Base-by-base conservation (phyloP, 2,329 filamentous ascomycete genomes). In the Canariomyces notabilis region DNA sequence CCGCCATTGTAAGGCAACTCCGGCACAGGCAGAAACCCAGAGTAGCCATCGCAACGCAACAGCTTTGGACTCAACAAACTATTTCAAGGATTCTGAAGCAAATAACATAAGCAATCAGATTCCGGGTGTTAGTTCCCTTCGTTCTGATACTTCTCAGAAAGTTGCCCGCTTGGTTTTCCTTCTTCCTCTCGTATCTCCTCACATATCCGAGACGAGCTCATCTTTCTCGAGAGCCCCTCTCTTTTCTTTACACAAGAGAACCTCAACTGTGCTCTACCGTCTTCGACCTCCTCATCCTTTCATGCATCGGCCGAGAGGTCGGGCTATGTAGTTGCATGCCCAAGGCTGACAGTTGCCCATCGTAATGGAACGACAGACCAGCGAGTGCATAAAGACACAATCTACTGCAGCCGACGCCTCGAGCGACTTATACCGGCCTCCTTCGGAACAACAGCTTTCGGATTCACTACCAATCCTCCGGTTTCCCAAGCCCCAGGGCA, bases 401-500 rank as follows among this genome's bases (percentile, higher is more conserved):
- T 22, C 31, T 39, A 11, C 22, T n/a, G 29, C 42, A 33, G 20
- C 6, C 40, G 46, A 36, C 18, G 16, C 22, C 18, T 35, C 15
- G 37, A 42, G 18, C 47, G 16, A 33, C 36, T 38, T 19, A 29
- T 37, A 32, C 15, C 44, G 20, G 12, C 29, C 42, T 2, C 23
- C 32, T 4, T 21, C 31, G 15, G 36, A 38, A 34, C 42, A 49
- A 15, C 48, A 49, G 33, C 54, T 67, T 23, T 68, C 69, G 22
- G 60, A 56, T 31, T 73, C 75, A 35, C 68, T 74, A 42, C 74
- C 75, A 4, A 70, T 68, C 21, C 69, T 82, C 37, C 73, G 76
- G 47, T 81, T 81, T 46, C 78, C 78, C 45, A 70, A 67, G 35
- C 77, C 78, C 0, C 69, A 74, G 57, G 78, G 75, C 43, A 80